Evolutionary conservation across 371 early-diverging fungal species (phyloP), one percentile per base, ranked within the genome.

Genomic region (Thermomucor indicae-seudaticae): DNA sequence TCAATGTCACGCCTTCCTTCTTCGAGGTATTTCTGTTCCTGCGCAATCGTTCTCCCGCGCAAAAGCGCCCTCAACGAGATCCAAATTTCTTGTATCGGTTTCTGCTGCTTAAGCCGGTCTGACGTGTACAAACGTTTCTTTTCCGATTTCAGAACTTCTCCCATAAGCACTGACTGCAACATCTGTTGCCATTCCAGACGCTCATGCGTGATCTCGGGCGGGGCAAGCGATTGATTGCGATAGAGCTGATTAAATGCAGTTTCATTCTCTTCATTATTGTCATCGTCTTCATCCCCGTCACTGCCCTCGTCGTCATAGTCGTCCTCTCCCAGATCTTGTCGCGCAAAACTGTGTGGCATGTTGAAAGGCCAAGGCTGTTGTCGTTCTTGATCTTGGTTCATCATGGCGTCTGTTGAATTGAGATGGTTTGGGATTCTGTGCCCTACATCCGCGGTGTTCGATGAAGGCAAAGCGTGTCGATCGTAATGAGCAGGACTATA

Each of bases 81-180:
- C 93, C 93, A 93, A 12, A 89, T 80, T 58, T 89, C 85, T 19
- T 80, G 75, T 3, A 68, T 78, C 0, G 81, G 68, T 34, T 75
- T 75, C 44, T 80, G 78, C 37, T 67, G 66, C 27, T 68, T 54
- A 32, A 80, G 70, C 37, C 66, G 68, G 28, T 72, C 78, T 11
- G 78, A 69, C 16, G 78, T 79, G 28, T 80, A 71, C n/a, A 88
- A 54, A 29, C 88, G 78, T 53, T 77, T 79, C 57, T 88, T 89
- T 62, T 93, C 93, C 14, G 84, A 84, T 47, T 85, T 86, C n/a
- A 93, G 82, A 17, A 91, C 88, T 49, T 93, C 91, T 11, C 93
- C 92, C 28, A 82, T 79, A 19, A 93, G 68, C 17, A 91, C 93
- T 14, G 90, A 88, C 28, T 88, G 77, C 12, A 93, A 72, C 91